Percentiles rank a stretch among this genome's conserved stretches.
Conservation (phyloP, 805 yeast species). For the Groenewaldozyma tartarivorans region DNA sequence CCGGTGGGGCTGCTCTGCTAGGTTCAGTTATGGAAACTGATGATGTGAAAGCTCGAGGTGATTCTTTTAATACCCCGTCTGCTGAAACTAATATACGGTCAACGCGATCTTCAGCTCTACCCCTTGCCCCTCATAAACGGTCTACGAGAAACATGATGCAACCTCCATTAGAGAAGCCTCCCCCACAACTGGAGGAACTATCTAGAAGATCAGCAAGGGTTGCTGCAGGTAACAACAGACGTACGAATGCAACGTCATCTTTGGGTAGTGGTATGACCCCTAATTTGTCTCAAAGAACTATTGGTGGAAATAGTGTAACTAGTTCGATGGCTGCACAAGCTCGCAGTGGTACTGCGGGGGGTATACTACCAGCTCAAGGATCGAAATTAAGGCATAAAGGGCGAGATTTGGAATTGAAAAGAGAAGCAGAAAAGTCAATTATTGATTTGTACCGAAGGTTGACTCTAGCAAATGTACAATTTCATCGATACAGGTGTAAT, state of each 20-base stretch:
- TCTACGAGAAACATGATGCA: conserved; percentile 9
- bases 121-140: conserved; percentile 19
- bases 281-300: not conserved
- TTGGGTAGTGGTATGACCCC: not conserved
- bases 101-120: conserved; percentile 1
- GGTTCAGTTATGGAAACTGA: not conserved
- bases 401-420: not conserved
- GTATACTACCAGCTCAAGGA: not conserved
- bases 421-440: conserved; percentile 32
- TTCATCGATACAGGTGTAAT: conserved; percentile 62
- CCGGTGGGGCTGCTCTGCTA: not conserved
- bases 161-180: conserved; percentile 4
- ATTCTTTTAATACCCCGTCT: conserved; percentile 13
- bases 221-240: not conserved
- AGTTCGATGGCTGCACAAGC: not conserved
- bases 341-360: not conserved
- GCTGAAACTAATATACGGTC: conserved; percentile 5
- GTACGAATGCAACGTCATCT: not conserved
- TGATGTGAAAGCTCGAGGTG: not conserved
- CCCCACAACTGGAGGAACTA: conserved; percentile 4
- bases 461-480: conserved; percentile 53
- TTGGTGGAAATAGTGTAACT: not conserved
- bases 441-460: conserved; percentile 41
- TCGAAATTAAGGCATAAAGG: not conserved
- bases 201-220: conserved; percentile 1